Percentiles rank a stretch among this genome's conserved stretches.
Evolutionary conservation across 257 asterid genomes (phyloP).

Genomic region (Ligustrum vulgare): DNA sequence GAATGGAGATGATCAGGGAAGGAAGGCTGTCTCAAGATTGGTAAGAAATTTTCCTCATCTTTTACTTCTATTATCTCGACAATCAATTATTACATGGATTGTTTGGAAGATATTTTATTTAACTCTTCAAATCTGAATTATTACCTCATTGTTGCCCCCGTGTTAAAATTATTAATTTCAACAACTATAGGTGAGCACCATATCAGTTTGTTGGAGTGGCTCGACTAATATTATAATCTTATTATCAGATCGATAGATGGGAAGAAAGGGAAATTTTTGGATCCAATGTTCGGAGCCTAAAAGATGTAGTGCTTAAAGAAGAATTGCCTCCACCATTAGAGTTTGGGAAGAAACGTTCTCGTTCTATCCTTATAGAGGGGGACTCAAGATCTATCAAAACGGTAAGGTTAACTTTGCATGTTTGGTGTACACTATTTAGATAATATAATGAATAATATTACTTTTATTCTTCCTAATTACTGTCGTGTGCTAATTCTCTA

Average conservation of each 20-base stretch:
- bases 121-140: background rate
- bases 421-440: slow-evolving; percentile 39
- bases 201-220: slow-evolving; percentile 13
- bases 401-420: slow-evolving; percentile 42
- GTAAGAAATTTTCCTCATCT: slow-evolving; percentile 40
- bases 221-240: slow-evolving; percentile 15
- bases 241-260: slow-evolving; percentile 77
- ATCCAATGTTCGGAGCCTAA: slow-evolving; percentile 64
- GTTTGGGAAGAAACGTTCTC: slow-evolving; percentile 71
- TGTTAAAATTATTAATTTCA: background rate
- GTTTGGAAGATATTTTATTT: background rate
- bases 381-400: slow-evolving; percentile 82
- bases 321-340: slow-evolving; percentile 75
- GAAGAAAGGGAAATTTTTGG: slow-evolving; percentile 93
- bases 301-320: slow-evolving; percentile 76
- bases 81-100: background rate
- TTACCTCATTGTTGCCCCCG: background rate
- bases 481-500: background rate
- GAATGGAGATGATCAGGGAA: slow-evolving; percentile 75
- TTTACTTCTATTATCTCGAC: background rate
- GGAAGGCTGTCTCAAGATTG: slow-evolving; percentile 75
- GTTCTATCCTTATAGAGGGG: slow-evolving; percentile 75
- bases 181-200: slow-evolving; percentile 1
- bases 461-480: background rate
- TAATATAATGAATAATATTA: slow-evolving; percentile 46